Conservation (phyloP, 345 rosid species). For the Theobroma cacao region DNA sequence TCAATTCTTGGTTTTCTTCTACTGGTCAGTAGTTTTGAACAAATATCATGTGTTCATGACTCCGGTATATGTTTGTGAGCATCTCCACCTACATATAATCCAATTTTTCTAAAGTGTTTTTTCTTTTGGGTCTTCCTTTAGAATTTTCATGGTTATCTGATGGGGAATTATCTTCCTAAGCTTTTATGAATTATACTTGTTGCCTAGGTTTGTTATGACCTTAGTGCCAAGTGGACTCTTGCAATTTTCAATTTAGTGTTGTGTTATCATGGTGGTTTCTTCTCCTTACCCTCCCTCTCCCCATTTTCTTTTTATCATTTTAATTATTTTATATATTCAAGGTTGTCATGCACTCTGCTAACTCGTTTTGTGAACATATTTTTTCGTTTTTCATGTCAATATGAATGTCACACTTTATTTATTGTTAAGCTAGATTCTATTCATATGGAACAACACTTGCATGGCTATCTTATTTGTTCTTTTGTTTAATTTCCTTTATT, state of each 20-base stretch:
- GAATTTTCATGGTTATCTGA: background rate
- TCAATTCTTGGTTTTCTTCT: background rate
- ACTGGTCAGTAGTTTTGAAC: background rate
- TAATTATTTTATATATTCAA: background rate
- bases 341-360: background rate
- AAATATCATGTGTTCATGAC: background rate
- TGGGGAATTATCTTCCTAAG: background rate
- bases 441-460: background rate
- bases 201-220: background rate
- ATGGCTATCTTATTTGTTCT: constrained; percentile 10
- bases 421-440: background rate
- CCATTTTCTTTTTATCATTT: background rate
- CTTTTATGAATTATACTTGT: background rate
- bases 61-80: background rate
- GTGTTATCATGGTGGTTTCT: background rate
- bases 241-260: background rate
- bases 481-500: constrained; percentile 13
- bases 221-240: background rate
- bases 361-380: background rate
- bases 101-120: background rate
- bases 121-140: background rate
- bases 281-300: background rate
- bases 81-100: background rate
- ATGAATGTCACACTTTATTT: background rate
- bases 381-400: background rate